A percentile compares a stretch with the other conserved stretches of the same genome.
These are phyloP conservation scores for Daldinia vernicosa DNA, from an alignment of 495 filamentous ascomycete genomes.

Conservation along the genomic window DNA sequence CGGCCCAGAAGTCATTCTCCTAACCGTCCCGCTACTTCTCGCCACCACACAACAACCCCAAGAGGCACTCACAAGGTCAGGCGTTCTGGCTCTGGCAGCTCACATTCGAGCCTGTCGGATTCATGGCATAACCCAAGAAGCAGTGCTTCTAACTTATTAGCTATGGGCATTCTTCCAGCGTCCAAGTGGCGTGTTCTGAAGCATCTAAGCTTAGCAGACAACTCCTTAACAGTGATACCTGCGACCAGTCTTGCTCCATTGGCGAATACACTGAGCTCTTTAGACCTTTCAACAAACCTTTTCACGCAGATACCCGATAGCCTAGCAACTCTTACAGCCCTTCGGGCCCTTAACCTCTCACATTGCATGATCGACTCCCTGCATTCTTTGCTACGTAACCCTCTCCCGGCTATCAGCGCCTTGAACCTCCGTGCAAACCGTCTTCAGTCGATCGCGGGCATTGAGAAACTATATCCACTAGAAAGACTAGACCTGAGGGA, in stretches of 20 bases:
- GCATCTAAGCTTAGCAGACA: constrained; percentile 91
- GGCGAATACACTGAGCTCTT: constrained; percentile 83
- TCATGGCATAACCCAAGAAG: constrained; percentile 68
- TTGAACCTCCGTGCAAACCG: constrained; percentile 92
- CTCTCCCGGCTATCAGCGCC: constrained; percentile 90
- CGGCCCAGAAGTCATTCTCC: constrained; percentile 82
- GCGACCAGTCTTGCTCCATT: constrained; percentile 79
- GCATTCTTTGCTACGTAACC: constrained; percentile 84
- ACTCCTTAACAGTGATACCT: constrained; percentile 81
- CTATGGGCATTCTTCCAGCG: constrained; percentile 71
- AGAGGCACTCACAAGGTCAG: constrained; percentile 74
- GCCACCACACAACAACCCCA: constrained; percentile 70
- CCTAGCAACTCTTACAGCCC: constrained; percentile 78
- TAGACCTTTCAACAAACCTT: constrained; percentile 91
- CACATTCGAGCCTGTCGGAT: constrained; percentile 83
- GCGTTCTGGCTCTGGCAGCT: constrained; percentile 89
- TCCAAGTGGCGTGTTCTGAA: constrained; percentile 95
- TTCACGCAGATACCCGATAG: constrained; percentile 92
- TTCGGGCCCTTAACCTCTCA: constrained; percentile 89
- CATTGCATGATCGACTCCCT: constrained; percentile 97
- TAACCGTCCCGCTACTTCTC: constrained; percentile 73
- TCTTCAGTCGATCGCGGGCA: constrained; percentile 85
- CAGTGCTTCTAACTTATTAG: constrained; percentile 76
- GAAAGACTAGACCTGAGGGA: constrained; percentile 92
- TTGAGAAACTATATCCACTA: constrained; percentile 86